These are phyloP conservation scores for Filobasidium wieringae DNA, from an alignment of 768 basidiomycete genomes.

Conservation along the genomic window DNA sequence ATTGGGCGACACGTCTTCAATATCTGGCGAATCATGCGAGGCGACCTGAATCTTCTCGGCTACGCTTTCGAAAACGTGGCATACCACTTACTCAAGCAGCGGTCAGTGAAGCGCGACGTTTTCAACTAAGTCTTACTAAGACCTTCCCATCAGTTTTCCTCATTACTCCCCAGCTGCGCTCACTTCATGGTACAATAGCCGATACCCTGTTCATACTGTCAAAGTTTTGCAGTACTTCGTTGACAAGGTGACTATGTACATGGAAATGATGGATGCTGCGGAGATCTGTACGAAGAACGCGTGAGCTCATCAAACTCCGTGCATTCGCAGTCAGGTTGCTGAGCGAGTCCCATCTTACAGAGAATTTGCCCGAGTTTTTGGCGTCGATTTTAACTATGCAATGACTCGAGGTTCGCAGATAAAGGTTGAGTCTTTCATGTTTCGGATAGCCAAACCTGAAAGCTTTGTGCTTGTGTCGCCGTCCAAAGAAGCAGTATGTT, in stretches of 20 bases:
- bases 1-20: slow-evolving; percentile 84
- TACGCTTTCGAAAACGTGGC: slow-evolving; percentile 85
- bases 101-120: slow-evolving; percentile 45
- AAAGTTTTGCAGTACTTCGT: slow-evolving; percentile 54
- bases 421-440: slow-evolving; percentile 98
- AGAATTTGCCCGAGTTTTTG: slow-evolving; percentile 94
- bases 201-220: slow-evolving; percentile 48
- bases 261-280: slow-evolving; percentile 68
- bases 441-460: slow-evolving; percentile 92
- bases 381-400: slow-evolving; percentile 92
- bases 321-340: not conserved
- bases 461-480: slow-evolving; percentile 83
- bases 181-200: slow-evolving; percentile 57
- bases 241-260: slow-evolving; percentile 53
- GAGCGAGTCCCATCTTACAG: slow-evolving; percentile 41
- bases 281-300: slow-evolving; percentile 82
- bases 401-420: slow-evolving; percentile 91
- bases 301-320: slow-evolving; percentile 43
- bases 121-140: not conserved
- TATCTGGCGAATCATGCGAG: slow-evolving; percentile 80
- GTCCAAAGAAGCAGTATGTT: slow-evolving; percentile 63
- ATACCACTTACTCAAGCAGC: slow-evolving; percentile 61
- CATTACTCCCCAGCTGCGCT: slow-evolving; percentile 55
- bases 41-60: slow-evolving; percentile 60
- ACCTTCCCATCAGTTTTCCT: slow-evolving; percentile 52